Conservation (phyloP, 768 basidiomycete genomes). For the Cantharellus anzutake region DNA sequence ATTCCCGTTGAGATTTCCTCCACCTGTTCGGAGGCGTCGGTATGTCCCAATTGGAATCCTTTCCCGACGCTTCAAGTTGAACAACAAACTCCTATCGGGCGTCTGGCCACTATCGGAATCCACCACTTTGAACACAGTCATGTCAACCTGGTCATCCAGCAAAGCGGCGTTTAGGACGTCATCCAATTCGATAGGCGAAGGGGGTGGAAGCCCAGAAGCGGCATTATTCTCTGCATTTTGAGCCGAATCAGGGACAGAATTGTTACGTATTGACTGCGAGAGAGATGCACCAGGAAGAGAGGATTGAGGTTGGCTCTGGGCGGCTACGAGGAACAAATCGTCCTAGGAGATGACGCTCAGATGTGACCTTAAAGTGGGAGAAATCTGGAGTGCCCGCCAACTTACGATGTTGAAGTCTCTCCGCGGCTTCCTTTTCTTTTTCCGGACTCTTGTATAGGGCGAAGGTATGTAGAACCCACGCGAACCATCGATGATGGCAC, state of each 20-base stretch:
- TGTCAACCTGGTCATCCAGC: constrained; percentile 2
- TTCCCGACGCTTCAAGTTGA: constrained; percentile 6
- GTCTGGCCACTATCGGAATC: neutral
- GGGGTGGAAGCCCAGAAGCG: neutral
- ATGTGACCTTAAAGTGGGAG: neutral
- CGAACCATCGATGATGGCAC: neutral
- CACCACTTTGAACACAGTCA: neutral
- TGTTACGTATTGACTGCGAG: neutral
- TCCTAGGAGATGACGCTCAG: neutral
- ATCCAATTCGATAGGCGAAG: constrained; percentile 5
- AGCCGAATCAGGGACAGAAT: neutral
- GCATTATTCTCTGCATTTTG: neutral
- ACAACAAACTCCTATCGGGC: neutral
- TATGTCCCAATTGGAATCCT: constrained; percentile 8
- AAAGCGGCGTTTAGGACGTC: constrained; percentile 8
- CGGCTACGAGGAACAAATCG: neutral
- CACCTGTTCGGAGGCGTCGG: neutral
- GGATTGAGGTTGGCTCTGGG: neutral
- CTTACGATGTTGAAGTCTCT: neutral
- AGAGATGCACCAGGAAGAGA: neutral
- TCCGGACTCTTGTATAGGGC: neutral
- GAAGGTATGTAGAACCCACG: neutral
- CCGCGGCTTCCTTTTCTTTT: neutral
- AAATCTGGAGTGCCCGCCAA: neutral
- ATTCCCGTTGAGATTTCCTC: neutral